Conservation (phyloP, 2,329 filamentous ascomycete genomes). For the Dactylonectria macrodidyma region DNA sequence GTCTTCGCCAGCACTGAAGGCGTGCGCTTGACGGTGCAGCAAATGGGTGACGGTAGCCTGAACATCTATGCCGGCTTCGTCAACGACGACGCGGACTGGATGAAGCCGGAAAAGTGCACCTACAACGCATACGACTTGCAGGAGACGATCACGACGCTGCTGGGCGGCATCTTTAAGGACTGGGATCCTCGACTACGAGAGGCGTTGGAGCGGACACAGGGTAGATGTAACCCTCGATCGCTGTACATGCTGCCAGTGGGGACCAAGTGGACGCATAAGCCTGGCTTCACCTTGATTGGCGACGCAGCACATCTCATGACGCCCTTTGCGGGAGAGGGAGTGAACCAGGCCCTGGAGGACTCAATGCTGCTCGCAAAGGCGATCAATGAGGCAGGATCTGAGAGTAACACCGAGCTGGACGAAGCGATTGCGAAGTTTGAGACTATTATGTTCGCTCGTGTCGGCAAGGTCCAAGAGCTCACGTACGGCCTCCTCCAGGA, state of each 20-base stretch:
- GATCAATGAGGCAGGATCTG: constrained; percentile 52
- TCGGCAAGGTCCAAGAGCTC: constrained; percentile 56
- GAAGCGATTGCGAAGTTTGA: constrained; percentile 55
- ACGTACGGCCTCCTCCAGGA: constrained; percentile 62
- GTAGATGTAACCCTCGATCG: constrained; percentile 56
- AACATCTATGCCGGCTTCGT: constrained; percentile 56
- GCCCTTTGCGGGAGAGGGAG: constrained; percentile 71
- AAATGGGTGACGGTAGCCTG: constrained; percentile 65
- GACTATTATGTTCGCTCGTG: constrained; percentile 56
- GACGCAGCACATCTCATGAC: constrained; percentile 74
- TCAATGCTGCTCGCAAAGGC: constrained; percentile 63
- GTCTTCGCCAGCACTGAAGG: constrained; percentile 61
- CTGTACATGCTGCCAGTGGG: constrained; percentile 69
- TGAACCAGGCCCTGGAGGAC: constrained; percentile 71
- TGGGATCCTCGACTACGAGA: constrained; percentile 61
- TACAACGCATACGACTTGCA: constrained; percentile 59
- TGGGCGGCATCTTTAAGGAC: constrained; percentile 53
- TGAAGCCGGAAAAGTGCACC: constrained; percentile 55
- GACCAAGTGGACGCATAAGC: constrained; percentile 61
- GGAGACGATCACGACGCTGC: constrained; percentile 56
- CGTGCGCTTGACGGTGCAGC: constrained; percentile 55
- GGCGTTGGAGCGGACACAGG: constrained; percentile 58
- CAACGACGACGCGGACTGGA: constrained; percentile 57
- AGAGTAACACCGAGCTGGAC: constrained; percentile 49
- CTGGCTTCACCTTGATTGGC: constrained; percentile 69